A percentile compares a stretch with the other conserved stretches of the same genome.
Conservation (phyloP, 2,329 filamentous ascomycete species). For the Xylariaceae sp. region DNA sequence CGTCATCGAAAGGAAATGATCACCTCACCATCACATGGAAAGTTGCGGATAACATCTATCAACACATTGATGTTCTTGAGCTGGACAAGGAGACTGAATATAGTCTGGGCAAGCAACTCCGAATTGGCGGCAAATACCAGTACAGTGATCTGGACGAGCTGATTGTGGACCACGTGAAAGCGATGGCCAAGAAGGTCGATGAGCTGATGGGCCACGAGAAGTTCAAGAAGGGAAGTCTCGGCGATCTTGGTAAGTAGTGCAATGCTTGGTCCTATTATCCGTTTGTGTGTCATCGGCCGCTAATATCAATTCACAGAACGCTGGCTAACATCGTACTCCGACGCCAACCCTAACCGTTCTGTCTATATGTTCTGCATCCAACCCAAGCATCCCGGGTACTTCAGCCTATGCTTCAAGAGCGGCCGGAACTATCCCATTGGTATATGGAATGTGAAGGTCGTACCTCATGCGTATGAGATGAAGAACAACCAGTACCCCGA, state of each 20-base stretch:
- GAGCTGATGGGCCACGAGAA: conserved; percentile 95
- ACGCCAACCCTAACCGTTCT: conserved; percentile 89
- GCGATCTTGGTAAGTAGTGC: conserved; percentile 77
- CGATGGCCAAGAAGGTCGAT: conserved; percentile 95
- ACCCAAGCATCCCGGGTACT: conserved; percentile 86
- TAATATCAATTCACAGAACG: conserved; percentile 56
- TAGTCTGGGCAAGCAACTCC: conserved; percentile 78
- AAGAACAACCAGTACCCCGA: conserved; percentile 86
- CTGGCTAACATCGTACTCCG: conserved; percentile 94
- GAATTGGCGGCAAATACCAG: conserved; percentile 80
- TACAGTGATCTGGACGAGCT: conserved; percentile 96
- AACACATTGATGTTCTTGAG: conserved; percentile 96
- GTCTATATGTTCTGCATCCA: conserved; percentile 96
- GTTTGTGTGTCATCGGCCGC: background rate
- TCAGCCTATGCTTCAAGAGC: conserved; percentile 94
- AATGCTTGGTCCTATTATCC: background rate
- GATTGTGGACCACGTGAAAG: conserved; percentile 94
- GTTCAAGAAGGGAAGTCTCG: conserved; percentile 74
- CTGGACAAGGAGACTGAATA: conserved; percentile 97
- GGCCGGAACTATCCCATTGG: conserved; percentile 68
- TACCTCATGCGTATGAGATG: conserved; percentile 90
- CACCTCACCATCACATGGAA: conserved; percentile 98
- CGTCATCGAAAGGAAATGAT: conserved; percentile 90
- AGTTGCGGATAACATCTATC: conserved; percentile 90
- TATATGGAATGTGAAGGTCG: conserved; percentile 80